phyloP scores from a whole-genome alignment of 164 flowering plant genomes.

The grape (Vitis vinifera) region ASM3070453v1 NC_081810.1:4804001-4804500 shows the following conservation, averaged over 20 bases:
- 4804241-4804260: background rate
- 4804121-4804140: background rate
- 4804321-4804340: constrained; percentile 5
- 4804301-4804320: background rate
- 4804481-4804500: too few species aligned
- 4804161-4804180: constrained; percentile 30
- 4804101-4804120: background rate
- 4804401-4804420: background rate
- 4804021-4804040: constrained; percentile 39
- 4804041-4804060: constrained; percentile 12
- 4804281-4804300: background rate
- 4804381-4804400: background rate
- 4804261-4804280: background rate
- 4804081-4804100: constrained; percentile 22
- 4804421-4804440: background rate
- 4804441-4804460: constrained; percentile 5
- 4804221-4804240: background rate
- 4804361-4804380: background rate
- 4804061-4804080: constrained; percentile 17
- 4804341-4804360: background rate
- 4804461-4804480: background rate
- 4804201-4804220: constrained; percentile 42
- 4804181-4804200: constrained; percentile 44
- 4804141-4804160: constrained; percentile 4
- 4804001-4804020: constrained; percentile 54